phyloP scores from a whole-genome alignment of 2,329 filamentous ascomycete genomes.

The Stagonosporopsis vannaccii region DNA sequence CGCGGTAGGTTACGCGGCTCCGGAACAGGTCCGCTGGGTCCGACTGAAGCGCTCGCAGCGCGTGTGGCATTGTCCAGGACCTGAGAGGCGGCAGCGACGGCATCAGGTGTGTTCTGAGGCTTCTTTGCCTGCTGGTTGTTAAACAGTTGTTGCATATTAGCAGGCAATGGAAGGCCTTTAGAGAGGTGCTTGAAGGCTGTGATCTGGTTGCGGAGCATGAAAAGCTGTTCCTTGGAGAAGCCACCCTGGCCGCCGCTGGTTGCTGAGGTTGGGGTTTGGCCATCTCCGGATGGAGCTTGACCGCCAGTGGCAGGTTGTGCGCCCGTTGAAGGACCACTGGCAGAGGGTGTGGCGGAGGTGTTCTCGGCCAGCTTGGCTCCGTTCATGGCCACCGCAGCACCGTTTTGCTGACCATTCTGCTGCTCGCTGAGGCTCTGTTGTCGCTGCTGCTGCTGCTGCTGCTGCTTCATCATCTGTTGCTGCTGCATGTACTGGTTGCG shows the following conservation, averaged over 20 bases:
- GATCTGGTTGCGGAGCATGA: constrained; percentile 83
- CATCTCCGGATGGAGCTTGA: constrained; percentile 49
- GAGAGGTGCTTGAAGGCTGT: constrained; percentile 88
- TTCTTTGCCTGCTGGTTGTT: constrained; percentile 75
- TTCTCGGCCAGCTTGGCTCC: constrained; percentile 52
- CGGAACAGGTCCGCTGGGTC: constrained; percentile 50
- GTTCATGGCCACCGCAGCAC: constrained; percentile 52
- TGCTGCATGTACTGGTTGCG: constrained; percentile 58
- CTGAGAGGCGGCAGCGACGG: constrained; percentile 56
- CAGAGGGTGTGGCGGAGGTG: constrained; percentile 28
- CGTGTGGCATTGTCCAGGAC: constrained; percentile 60
- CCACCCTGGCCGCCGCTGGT: constrained; percentile 28
- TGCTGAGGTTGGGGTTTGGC: constrained; percentile 44
- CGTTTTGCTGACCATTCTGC: constrained; percentile 60
- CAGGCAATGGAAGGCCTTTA: constrained; percentile 83
- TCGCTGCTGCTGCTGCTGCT: constrained; percentile 63
- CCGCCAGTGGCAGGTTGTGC: constrained; percentile 34
- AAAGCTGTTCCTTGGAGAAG: constrained; percentile 72
- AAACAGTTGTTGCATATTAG: constrained; percentile 80
- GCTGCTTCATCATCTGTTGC: constrained; percentile 52
- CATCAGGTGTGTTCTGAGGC: constrained; percentile 48
- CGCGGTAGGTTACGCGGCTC: constrained; percentile 39
- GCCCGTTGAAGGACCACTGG: constrained; percentile 32
- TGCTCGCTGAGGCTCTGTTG: constrained; percentile 62
- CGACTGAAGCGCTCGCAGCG: constrained; percentile 49